These are phyloP conservation scores for Pinus taeda DNA, from an alignment of 75 land plant species.

Conservation along the genomic window DNA sequence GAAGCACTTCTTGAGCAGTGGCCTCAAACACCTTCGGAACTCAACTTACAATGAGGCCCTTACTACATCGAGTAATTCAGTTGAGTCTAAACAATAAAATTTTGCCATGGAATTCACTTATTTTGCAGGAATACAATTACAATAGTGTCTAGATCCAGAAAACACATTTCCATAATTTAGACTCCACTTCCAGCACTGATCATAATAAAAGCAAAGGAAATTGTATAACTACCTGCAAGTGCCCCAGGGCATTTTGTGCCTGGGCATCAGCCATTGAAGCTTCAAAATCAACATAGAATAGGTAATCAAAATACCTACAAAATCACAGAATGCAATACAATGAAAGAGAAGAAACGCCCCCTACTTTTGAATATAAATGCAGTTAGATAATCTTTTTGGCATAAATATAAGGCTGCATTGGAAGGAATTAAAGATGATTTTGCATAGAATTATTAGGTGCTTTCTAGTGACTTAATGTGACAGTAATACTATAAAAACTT, in stretches of 20 bases:
- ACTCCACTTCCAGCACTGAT: neutral
- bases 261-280: constrained; percentile 89
- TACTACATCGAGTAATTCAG: neutral
- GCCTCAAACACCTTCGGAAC: neutral
- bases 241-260: constrained; percentile 87
- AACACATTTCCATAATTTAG: neutral
- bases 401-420: neutral
- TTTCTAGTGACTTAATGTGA: neutral
- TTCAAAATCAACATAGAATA: constrained; percentile 97
- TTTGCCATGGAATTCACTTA: neutral
- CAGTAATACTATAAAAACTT: neutral
- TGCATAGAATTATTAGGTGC: neutral
- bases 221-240: constrained; percentile 62
- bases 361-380: neutral
- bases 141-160: neutral
- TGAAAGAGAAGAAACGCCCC: constrained; percentile 1
- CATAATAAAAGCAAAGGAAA: neutral
- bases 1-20: too few species aligned
- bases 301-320: constrained; percentile 82
- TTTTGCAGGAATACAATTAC: neutral
- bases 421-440: neutral
- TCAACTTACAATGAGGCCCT: neutral
- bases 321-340: neutral
- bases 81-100: neutral
- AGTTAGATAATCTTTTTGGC: neutral